A percentile compares a stretch with the other conserved stretches of the same genome.
Conservation (phyloP, 306 rosid genomes). For the Gillenia trifoliata region DNA sequence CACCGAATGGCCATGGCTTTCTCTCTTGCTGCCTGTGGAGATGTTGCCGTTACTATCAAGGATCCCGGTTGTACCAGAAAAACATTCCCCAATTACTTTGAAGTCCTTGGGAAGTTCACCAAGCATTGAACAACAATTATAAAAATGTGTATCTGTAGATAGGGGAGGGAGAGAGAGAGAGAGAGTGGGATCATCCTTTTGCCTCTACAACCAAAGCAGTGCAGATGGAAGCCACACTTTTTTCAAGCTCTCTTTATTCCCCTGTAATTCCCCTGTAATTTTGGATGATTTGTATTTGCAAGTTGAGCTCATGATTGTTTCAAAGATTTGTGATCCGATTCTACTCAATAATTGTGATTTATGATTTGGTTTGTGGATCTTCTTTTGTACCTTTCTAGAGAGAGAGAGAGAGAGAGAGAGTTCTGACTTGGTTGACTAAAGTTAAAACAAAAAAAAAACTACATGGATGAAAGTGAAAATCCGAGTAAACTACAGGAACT, state of each 20-base stretch:
- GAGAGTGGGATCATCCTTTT: neutral
- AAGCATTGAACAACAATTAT: slow-evolving; percentile 44
- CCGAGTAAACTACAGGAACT: too few species aligned
- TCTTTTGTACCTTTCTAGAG: neutral
- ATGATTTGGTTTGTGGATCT: neutral
- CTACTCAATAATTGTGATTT: neutral
- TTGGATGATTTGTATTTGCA: slow-evolving; percentile 11
- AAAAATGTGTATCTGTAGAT: neutral
- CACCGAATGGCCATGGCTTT: slow-evolving; percentile 99
- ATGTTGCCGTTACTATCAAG: slow-evolving; percentile 89
- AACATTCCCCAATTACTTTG: slow-evolving; percentile 95
- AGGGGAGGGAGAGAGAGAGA: neutral
- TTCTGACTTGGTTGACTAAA: too few species aligned
- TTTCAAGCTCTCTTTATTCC: neutral
- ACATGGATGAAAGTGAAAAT: too few species aligned
- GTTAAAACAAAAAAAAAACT: too few species aligned
- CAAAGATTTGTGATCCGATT: slow-evolving; percentile 10
- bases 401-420: too few species aligned
- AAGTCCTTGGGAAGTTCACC: slow-evolving; percentile 74
- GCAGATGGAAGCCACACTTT: slow-evolving; percentile 20
- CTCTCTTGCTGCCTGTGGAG: slow-evolving; percentile 95
- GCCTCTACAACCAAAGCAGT: slow-evolving; percentile 15
- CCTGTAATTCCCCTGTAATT: slow-evolving; percentile 7
- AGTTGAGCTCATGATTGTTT: slow-evolving; percentile 19
- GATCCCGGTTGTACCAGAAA: slow-evolving; percentile 98